Conservation (phyloP, 129 eudicot species). For the Artemisia argyi region DNA sequence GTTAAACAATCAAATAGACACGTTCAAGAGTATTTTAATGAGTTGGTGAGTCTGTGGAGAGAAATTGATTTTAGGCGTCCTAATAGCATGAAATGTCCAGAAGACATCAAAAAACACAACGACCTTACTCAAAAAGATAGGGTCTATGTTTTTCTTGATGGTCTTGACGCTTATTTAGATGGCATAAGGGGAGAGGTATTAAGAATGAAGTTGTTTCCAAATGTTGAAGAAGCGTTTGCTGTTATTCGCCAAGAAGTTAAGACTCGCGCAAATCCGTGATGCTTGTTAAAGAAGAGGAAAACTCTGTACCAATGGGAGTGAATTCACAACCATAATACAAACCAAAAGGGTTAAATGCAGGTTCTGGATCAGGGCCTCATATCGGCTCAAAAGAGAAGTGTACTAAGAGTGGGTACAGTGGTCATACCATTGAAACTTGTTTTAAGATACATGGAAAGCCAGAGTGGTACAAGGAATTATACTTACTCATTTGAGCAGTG, state of each 20-base stretch:
- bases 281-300: background rate
- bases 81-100: background rate
- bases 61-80: background rate
- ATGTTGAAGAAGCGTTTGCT: background rate
- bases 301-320: background rate
- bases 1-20: background rate
- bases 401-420: background rate
- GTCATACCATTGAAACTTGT: background rate
- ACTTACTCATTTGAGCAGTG: too few species aligned
- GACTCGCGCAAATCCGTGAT: background rate
- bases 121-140: background rate
- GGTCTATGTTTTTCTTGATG: background rate
- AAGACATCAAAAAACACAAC: background rate
- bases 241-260: constrained; percentile 1
- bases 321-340: background rate
- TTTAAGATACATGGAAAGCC: background rate
- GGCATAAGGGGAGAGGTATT: background rate
- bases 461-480: background rate
- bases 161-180: background rate
- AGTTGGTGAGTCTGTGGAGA: too few species aligned
- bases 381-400: background rate
- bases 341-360: background rate
- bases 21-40: too few species aligned
- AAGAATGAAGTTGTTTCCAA: background rate
- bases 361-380: background rate